Conservation (phyloP, 108 stramenopile genomes). For the Cyclotella baltica region DNA sequence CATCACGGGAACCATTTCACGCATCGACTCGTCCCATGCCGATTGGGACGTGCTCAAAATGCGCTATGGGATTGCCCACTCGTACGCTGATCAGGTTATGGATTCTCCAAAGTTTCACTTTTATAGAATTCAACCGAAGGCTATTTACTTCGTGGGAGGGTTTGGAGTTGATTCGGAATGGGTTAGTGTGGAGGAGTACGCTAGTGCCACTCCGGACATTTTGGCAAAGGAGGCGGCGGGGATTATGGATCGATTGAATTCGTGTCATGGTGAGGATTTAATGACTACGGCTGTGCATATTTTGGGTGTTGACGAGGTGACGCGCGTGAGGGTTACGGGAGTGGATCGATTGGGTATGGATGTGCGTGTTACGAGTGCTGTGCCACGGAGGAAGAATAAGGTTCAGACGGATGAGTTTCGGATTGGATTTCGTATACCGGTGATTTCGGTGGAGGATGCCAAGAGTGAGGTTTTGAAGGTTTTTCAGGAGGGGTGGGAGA, state of each 20-base stretch:
- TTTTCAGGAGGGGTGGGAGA: constrained; percentile 99
- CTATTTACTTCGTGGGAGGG: constrained; percentile 96
- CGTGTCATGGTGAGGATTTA: constrained; percentile 75
- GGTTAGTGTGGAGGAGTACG: constrained; percentile 91
- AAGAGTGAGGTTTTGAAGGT: constrained; percentile 96
- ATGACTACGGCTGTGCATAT: constrained; percentile 67
- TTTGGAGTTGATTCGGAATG: constrained; percentile 95
- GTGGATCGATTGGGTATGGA: constrained; percentile 98
- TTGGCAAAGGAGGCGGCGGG: constrained; percentile 91
- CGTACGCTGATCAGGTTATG: constrained; percentile 96
- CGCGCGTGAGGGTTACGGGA: constrained; percentile 81
- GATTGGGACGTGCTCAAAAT: constrained; percentile 91
- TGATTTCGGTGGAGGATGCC: constrained; percentile 95
- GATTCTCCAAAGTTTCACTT: constrained; percentile 94
- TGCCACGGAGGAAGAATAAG: constrained; percentile 80
- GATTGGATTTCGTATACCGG: constrained; percentile 92
- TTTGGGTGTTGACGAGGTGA: constrained; percentile 70
- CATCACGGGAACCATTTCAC: constrained; percentile 84
- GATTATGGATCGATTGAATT: constrained; percentile 80
- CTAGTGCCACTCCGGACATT: constrained; percentile 88
- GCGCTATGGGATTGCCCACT: constrained; percentile 91
- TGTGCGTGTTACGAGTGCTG: constrained; percentile 87
- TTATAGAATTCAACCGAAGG: constrained; percentile 85
- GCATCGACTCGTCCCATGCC: constrained; percentile 69
- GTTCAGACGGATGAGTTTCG: constrained; percentile 94